These are phyloP conservation scores for Nicotiana knightiana DNA, from an alignment of 257 asterid genomes.

Conservation along the genomic window DNA sequence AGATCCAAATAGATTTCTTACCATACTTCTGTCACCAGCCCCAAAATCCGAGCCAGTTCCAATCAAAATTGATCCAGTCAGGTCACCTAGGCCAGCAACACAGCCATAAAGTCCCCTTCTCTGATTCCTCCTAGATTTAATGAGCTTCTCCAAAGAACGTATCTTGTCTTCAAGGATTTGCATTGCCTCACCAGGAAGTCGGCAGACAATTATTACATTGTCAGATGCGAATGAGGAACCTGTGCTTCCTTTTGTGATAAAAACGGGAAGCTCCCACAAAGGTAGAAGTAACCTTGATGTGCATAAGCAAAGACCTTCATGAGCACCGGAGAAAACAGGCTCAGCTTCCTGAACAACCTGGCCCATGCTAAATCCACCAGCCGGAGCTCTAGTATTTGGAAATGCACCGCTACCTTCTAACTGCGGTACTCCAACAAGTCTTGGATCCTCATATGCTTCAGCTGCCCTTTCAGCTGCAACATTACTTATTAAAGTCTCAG, in stretches of 20 bases:
- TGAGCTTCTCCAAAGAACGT: slow-evolving; percentile 78
- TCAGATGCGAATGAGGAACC: slow-evolving; percentile 46
- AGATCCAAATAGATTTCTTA: slow-evolving; percentile 74
- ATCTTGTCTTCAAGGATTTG: slow-evolving; percentile 82
- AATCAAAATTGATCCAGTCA: slow-evolving; percentile 81
- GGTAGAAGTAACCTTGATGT: slow-evolving; percentile 90
- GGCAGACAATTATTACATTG: slow-evolving; percentile 59
- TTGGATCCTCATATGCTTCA: slow-evolving; percentile 96
- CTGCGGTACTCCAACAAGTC: slow-evolving; percentile 94
- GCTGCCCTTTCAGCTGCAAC: slow-evolving; percentile 91
- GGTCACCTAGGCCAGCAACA: slow-evolving; percentile 92
- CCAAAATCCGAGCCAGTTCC: slow-evolving; percentile 70
- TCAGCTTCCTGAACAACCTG: slow-evolving; percentile 98
- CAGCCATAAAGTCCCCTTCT: slow-evolving; percentile 91
- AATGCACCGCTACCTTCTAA: slow-evolving; percentile 88
- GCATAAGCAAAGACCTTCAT: slow-evolving; percentile 87
- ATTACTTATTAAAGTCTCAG: slow-evolving; percentile 62
- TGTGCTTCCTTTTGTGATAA: slow-evolving; percentile 55
- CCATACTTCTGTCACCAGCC: slow-evolving; percentile 76
- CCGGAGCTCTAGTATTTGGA: slow-evolving; percentile 71
- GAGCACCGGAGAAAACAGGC: slow-evolving; percentile 93
- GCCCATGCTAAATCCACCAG: slow-evolving; percentile 99
- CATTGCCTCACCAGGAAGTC: slow-evolving; percentile 79
- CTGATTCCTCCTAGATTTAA: slow-evolving; percentile 79
- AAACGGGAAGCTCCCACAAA: slow-evolving; percentile 94